Conservation (phyloP, 805 yeast species). For the Jamesozyma piceae region DNA sequence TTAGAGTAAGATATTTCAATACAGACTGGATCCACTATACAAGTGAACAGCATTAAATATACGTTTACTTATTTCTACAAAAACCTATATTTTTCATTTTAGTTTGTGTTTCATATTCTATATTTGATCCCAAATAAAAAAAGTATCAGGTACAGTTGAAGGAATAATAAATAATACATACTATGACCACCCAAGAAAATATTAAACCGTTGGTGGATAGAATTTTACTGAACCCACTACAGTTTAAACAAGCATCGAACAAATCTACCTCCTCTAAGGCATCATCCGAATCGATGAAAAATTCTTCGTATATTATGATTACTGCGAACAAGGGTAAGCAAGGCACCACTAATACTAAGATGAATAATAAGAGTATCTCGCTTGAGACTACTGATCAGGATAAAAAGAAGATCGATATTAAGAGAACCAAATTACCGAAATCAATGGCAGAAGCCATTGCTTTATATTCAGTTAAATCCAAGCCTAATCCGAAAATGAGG, state of each 20-base stretch:
- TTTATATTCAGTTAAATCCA: constrained; percentile 17
- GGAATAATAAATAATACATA: no score
- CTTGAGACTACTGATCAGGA: background rate
- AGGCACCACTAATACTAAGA: background rate
- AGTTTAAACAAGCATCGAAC: constrained; percentile 36
- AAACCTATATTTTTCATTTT: no score
- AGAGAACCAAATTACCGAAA: constrained; percentile 46
- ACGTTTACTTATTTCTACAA: no score
- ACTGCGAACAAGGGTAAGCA: constrained; percentile 8
- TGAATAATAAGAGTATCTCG: background rate
- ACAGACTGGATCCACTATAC: no score
- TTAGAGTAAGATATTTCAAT: no score
- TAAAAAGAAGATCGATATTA: constrained; percentile 28
- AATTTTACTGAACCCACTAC: constrained; percentile 50
- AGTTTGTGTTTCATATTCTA: no score
- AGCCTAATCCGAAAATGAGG: background rate
- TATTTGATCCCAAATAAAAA: no score
- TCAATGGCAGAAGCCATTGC: constrained; percentile 42
- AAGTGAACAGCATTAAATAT: no score
- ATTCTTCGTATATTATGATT: constrained; percentile 44
- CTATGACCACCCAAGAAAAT: constrained; percentile 24
- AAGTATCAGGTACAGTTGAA: no score
- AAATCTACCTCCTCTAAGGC: background rate
- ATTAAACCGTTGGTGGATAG: constrained; percentile 51
- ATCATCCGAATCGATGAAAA: constrained; percentile 6